These are phyloP conservation scores for Echria macrotheca DNA, from an alignment of 495 filamentous ascomycete species.

Conservation along the genomic window DNA sequence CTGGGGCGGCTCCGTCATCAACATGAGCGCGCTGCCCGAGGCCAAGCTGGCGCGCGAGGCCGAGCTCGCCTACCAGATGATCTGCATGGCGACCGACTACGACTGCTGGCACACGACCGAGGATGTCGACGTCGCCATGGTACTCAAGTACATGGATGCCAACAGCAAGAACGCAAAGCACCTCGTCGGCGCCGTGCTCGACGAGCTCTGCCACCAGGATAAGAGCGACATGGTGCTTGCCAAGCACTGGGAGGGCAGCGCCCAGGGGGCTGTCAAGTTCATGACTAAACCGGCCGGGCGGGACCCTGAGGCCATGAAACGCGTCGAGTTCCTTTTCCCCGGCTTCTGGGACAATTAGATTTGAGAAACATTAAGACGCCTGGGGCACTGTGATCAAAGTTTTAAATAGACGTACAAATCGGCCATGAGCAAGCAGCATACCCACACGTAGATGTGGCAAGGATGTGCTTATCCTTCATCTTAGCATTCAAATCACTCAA, in stretches of 20 bases:
- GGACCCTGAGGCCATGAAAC: constrained; percentile 58
- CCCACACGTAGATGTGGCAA: too few relatives aligned
- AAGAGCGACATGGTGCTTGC: constrained; percentile 68
- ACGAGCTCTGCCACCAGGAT: constrained; percentile 73
- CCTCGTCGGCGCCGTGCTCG: constrained; percentile 80
- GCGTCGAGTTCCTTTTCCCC: constrained; percentile 74
- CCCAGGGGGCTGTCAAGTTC: constrained; percentile 62
- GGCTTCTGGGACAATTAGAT: constrained; percentile 42
- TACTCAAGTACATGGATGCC: constrained; percentile 92
- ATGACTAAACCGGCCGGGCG: constrained; percentile 64
- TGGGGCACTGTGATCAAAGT: background rate
- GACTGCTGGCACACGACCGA: constrained; percentile 84
- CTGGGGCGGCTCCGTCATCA: constrained; percentile 88
- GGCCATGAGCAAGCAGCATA: too few relatives aligned
- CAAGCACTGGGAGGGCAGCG: constrained; percentile 64
- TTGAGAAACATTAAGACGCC: background rate
- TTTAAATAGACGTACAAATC: constrained; percentile 10
- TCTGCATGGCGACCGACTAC: constrained; percentile 99
- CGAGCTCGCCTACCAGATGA: constrained; percentile 94
- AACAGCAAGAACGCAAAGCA: constrained; percentile 82
- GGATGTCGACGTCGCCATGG: constrained; percentile 91
- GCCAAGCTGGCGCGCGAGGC: constrained; percentile 94
- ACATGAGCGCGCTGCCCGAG: constrained; percentile 96
- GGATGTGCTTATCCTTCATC: too few relatives aligned
- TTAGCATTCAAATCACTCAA: too few relatives aligned